phyloP scores from a whole-genome alignment of 2,329 filamentous ascomycete genomes.

The Epichloe amarillans region DNA sequence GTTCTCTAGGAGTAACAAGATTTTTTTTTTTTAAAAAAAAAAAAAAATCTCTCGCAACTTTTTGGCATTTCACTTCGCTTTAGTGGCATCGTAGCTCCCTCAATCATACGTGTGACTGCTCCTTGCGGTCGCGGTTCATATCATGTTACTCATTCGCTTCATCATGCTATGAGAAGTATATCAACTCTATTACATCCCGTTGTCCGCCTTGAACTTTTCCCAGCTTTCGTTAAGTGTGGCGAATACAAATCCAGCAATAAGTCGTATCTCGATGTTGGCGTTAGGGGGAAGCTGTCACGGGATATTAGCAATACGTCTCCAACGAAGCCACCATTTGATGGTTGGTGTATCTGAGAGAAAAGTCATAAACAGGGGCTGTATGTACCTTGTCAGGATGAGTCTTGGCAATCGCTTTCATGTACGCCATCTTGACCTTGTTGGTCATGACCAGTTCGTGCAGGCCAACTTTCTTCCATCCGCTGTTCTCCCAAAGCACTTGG shows the following conservation, averaged over 20 bases:
- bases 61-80: not conserved
- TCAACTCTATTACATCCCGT: conserved; percentile 36
- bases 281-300: conserved; percentile 46
- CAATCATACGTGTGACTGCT: not conserved
- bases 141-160: not conserved
- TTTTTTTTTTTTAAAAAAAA: too few species aligned
- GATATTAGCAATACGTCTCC: conserved; percentile 6
- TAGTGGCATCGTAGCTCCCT: not conserved
- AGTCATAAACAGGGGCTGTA: conserved; percentile 28
- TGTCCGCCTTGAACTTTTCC: conserved; percentile 61
- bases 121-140: not conserved
- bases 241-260: conserved; percentile 54
- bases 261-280: conserved; percentile 49
- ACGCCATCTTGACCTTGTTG: conserved; percentile 90
- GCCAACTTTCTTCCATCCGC: conserved; percentile 93
- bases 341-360: too few species aligned
- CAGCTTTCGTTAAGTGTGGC: conserved; percentile 58
- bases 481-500: conserved; percentile 76
- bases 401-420: conserved; percentile 99
- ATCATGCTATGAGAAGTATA: conserved; percentile 2
- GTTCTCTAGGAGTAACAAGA: conserved; percentile 8
- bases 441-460: conserved; percentile 87
- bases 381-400: conserved; percentile 97
- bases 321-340: too few species aligned
- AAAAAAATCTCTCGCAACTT: not conserved